A percentile compares a stretch with the other conserved stretches of the same genome.
Conservation (phyloP, 306 rosid species). For the Alnus rubra region DNA sequence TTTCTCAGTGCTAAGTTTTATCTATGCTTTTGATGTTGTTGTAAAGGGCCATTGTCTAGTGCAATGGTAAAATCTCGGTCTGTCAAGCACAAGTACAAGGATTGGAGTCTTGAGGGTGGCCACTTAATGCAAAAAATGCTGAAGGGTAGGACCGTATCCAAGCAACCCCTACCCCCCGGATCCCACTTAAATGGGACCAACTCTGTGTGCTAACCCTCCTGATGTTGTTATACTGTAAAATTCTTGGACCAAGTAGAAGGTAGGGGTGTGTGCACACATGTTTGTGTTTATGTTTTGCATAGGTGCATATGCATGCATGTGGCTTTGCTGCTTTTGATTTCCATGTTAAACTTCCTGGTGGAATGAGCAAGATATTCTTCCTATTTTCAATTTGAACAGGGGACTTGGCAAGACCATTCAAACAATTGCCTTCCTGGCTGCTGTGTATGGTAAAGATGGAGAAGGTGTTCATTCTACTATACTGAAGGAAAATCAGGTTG, state of each 20-base stretch:
- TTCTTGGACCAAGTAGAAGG: background rate
- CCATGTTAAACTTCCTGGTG: constrained; percentile 8
- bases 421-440: constrained; percentile 91
- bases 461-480: constrained; percentile 28
- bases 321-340: constrained; percentile 3
- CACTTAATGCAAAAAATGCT: background rate
- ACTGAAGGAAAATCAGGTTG: constrained; percentile 31
- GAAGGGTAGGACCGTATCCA: background rate
- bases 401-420: constrained; percentile 97
- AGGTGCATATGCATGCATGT: background rate
- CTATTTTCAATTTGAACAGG: constrained; percentile 52
- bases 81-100: background rate
- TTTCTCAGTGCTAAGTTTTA: background rate
- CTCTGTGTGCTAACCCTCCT: background rate
- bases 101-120: background rate
- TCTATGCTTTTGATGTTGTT: background rate
- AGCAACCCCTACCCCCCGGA: background rate
- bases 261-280: background rate
- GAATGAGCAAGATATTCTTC: constrained; percentile 23
- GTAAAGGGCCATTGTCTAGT: background rate
- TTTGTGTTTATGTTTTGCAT: background rate
- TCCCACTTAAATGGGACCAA: background rate
- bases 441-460: constrained; percentile 71
- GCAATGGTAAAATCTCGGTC: background rate
- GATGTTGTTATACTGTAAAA: background rate